Conservation (phyloP, 2,329 filamentous ascomycete genomes). For the Colletotrichum trifolii region DNA sequence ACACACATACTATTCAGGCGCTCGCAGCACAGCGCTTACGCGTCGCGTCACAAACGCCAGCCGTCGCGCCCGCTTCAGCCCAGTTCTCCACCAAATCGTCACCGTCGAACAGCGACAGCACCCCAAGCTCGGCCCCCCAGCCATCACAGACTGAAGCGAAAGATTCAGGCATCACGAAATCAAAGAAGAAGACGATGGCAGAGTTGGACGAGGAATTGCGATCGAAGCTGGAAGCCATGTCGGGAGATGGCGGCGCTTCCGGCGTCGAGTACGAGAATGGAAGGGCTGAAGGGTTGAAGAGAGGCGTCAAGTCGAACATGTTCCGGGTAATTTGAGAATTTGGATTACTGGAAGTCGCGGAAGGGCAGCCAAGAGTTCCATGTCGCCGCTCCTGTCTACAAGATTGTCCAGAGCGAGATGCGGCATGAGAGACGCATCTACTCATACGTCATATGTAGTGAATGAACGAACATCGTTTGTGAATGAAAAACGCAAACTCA, state of each 20-base stretch:
- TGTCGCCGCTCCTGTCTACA: too few relatives aligned
- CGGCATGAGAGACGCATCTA: too few relatives aligned
- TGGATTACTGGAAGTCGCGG: neutral
- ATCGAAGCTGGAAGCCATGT: slow-evolving; percentile 71
- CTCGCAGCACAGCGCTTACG: neutral
- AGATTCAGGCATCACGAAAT: neutral
- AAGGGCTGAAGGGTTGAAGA: slow-evolving; percentile 77
- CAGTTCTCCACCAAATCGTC: slow-evolving; percentile 2
- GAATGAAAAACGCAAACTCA: too few relatives aligned
- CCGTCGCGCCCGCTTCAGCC: neutral
- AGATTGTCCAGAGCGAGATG: too few relatives aligned
- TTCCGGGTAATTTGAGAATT: slow-evolving; percentile 71
- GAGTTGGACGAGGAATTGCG: slow-evolving; percentile 76
- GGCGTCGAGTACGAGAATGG: slow-evolving; percentile 83
- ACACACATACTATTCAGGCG: neutral
- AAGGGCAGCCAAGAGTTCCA: too few relatives aligned
- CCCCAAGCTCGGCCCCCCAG: neutral
- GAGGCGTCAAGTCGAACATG: slow-evolving; percentile 81
- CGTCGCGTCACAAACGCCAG: neutral
- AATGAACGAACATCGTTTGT: too few relatives aligned
- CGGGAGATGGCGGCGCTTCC: slow-evolving; percentile 76
- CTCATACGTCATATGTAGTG: too few relatives aligned
- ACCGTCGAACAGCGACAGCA: neutral
- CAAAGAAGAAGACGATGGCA: slow-evolving; percentile 62
- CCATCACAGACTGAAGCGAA: neutral